Evolutionary conservation across 1,139 yeast genomes (phyloP).

Genomic region (Pneumocystis sp.): DNA sequence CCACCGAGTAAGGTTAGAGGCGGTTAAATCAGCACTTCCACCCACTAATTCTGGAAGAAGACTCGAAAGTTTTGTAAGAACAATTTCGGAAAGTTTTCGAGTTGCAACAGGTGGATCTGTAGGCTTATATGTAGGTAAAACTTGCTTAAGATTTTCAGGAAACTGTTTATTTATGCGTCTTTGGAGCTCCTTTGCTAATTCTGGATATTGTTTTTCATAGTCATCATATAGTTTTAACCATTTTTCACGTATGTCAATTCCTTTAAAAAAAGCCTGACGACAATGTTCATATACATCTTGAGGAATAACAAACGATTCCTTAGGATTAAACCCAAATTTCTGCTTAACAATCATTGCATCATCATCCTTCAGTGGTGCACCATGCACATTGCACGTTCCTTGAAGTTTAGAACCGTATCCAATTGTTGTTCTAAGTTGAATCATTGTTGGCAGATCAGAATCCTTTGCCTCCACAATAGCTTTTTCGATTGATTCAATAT

Average conservation of each 20-base stretch:
- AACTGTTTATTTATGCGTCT: conserved; percentile 72
- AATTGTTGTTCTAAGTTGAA: conserved; percentile 78
- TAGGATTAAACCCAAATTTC: conserved; percentile 81
- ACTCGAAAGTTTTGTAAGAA: conserved; percentile 48
- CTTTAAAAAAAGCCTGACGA: conserved; percentile 41
- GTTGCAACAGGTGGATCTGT: conserved; percentile 77
- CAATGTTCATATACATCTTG: conserved; percentile 66
- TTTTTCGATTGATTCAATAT: conserved; percentile 51
- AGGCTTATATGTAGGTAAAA: conserved; percentile 68
- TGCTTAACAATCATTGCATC: conserved; percentile 79
- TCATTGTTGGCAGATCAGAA: conserved; percentile 73
- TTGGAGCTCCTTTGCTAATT: conserved; percentile 60
- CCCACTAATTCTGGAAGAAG: conserved; percentile 81
- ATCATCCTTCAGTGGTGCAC: conserved; percentile 90
- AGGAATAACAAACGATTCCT: conserved; percentile 64
- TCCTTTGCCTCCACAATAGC: conserved; percentile 45
- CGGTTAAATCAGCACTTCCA: conserved; percentile 98
- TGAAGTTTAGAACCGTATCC: conserved; percentile 81
- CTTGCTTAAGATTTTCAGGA: conserved; percentile 70
- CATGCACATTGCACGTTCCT: conserved; percentile 93
- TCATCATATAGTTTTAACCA: conserved; percentile 56
- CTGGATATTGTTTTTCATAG: conserved; percentile 61
- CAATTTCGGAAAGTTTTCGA: conserved; percentile 85
- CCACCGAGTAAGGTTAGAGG: conserved; percentile 92
- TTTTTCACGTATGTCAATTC: conserved; percentile 49